Percentiles rank a stretch among this genome's conserved stretches.
Conservation (phyloP, 1,139 yeast species). For the Magnusiomyces sp. region DNA sequence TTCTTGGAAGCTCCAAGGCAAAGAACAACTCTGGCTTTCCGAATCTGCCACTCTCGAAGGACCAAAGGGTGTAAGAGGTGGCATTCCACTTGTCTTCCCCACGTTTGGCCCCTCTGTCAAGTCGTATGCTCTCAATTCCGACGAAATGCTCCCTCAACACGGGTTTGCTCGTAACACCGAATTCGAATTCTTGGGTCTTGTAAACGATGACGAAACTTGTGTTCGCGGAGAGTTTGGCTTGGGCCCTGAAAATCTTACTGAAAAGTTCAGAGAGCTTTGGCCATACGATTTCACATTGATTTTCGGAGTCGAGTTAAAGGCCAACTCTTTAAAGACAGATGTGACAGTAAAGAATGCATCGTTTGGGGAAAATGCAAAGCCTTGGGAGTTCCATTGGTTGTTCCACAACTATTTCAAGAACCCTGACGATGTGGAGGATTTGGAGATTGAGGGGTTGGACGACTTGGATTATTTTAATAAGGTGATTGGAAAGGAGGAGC, state of each 20-base stretch:
- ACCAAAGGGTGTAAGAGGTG: constrained; percentile 89
- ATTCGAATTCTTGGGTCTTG: constrained; percentile 91
- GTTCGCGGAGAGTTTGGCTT: constrained; percentile 82
- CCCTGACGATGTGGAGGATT: constrained; percentile 61
- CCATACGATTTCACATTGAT: constrained; percentile 69
- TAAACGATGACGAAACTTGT: constrained; percentile 41
- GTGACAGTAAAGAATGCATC: constrained; percentile 65
- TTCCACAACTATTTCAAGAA: constrained; percentile 86
- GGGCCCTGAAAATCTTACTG: constrained; percentile 69
- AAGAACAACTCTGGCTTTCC: constrained; percentile 60
- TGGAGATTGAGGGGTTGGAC: constrained; percentile 65
- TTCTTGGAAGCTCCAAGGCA: constrained; percentile 67
- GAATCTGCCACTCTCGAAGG: constrained; percentile 75
- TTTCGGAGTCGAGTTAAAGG: constrained; percentile 51
- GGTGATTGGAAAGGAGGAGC: constrained; percentile 51
- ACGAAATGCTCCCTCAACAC: constrained; percentile 65
- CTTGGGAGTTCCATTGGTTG: constrained; percentile 84
- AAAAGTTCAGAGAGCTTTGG: constrained; percentile 44
- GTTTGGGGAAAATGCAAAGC: constrained; percentile 22
- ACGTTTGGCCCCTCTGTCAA: constrained; percentile 64
- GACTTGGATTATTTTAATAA: constrained; percentile 71
- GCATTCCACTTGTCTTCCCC: constrained; percentile 93
- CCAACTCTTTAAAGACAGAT: constrained; percentile 47
- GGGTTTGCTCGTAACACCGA: constrained; percentile 85
- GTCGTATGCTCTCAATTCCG: constrained; percentile 5